Conservation (phyloP, 257 asterid genomes). For the Solanum boliviense region DNA sequence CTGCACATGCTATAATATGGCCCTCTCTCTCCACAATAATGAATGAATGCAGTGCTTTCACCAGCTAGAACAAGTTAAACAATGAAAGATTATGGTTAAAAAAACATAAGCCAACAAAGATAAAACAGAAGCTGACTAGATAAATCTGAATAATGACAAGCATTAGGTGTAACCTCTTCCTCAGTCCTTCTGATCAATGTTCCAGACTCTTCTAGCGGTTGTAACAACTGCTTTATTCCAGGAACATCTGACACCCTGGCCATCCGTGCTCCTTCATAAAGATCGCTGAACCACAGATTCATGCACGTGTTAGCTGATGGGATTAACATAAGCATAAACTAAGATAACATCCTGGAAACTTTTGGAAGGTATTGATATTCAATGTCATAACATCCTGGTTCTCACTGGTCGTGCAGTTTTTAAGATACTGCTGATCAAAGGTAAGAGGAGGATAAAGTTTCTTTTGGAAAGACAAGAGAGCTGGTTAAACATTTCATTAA, state of each 20-base stretch:
- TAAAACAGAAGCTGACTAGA: background rate
- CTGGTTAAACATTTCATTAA: background rate
- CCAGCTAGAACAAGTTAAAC: constrained; percentile 34
- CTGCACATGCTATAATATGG: constrained; percentile 85
- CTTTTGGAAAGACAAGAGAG: background rate
- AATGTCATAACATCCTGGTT: background rate
- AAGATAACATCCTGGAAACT: background rate
- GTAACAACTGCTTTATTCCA: constrained; percentile 65
- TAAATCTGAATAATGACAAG: background rate
- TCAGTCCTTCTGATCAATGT: constrained; percentile 71
- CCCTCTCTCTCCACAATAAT: constrained; percentile 93
- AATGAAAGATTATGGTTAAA: background rate
- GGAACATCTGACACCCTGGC: constrained; percentile 62
- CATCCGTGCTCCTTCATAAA: constrained; percentile 90
- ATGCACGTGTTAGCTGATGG: background rate
- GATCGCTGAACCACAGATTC: constrained; percentile 54
- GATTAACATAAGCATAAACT: background rate
- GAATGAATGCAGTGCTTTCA: constrained; percentile 49
- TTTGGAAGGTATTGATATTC: background rate
- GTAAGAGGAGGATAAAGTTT: background rate
- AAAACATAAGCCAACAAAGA: background rate
- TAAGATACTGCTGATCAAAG: background rate
- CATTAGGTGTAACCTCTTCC: constrained; percentile 52
- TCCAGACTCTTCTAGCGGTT: constrained; percentile 84
- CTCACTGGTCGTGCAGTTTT: background rate